Conservation (phyloP, 352 stramenopile genomes). For the Phytophthora niederhauseri region DNA sequence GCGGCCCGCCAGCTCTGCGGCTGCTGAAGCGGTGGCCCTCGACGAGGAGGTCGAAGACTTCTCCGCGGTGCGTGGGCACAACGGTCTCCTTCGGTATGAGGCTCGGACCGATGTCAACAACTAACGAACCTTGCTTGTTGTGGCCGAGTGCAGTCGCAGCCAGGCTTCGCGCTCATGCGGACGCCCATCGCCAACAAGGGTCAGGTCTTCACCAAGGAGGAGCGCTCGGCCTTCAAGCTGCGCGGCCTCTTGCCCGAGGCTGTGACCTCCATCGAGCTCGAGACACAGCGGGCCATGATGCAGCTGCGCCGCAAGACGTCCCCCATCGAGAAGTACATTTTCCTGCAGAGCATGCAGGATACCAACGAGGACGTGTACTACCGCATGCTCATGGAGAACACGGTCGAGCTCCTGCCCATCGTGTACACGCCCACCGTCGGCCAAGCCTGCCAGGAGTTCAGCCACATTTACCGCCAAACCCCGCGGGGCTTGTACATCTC, state of each 20-base stretch:
- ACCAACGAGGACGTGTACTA: conserved; percentile 94
- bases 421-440: conserved; percentile 99
- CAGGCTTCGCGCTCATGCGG: conserved; percentile 50
- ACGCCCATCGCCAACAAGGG: conserved; percentile 94
- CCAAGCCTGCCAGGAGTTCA: conserved; percentile 92
- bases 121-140: conserved; percentile 8
- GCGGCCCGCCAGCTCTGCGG: conserved; percentile 23
- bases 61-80: conserved; percentile 8
- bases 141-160: conserved; percentile 8
- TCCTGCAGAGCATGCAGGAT: conserved; percentile 92
- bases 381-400: conserved; percentile 90
- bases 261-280: conserved; percentile 84
- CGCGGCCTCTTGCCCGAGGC: conserved; percentile 90
- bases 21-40: conserved; percentile 9
- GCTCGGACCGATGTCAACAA: not conserved
- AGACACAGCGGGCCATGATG: conserved; percentile 88
- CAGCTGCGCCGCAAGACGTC: conserved; percentile 86
- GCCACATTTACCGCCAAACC: conserved; percentile 87
- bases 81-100: conserved; percentile 4
- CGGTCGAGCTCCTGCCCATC: conserved; percentile 94
- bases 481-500: conserved; percentile 94
- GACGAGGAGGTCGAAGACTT: conserved; percentile 17
- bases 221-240: conserved; percentile 89
- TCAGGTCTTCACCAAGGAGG: conserved; percentile 91
- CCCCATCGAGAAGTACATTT: conserved; percentile 94